Conservation (phyloP, 2,329 filamentous ascomycete genomes). For the Trichoderma sp. region DNA sequence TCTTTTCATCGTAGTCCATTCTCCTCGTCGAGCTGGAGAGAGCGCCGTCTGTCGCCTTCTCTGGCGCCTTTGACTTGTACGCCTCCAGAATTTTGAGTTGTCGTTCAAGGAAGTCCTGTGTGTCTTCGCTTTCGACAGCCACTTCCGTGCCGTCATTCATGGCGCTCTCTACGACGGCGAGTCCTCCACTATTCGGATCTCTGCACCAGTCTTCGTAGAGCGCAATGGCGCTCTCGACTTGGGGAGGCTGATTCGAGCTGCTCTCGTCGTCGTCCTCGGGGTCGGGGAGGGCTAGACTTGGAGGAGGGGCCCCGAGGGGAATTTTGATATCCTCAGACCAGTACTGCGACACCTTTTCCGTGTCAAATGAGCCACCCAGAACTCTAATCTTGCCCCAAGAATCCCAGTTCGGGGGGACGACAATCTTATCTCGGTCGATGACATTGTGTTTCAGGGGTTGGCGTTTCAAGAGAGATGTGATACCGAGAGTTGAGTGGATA, state of each 20-base stretch:
- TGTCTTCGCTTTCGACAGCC: constrained; percentile 50
- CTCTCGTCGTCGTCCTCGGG: constrained; percentile 23
- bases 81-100: constrained; percentile 75
- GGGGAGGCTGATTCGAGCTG: constrained; percentile 11
- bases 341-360: constrained; percentile 76
- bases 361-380: constrained; percentile 85
- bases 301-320: constrained; percentile 33
- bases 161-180: constrained; percentile 40
- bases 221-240: constrained; percentile 59
- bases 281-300: constrained; percentile 25
- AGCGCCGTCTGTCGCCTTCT: constrained; percentile 36
- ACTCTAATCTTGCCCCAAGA: constrained; percentile 97
- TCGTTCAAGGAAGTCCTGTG: constrained; percentile 71
- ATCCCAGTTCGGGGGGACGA: constrained; percentile 96
- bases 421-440: constrained; percentile 88
- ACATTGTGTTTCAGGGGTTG: constrained; percentile 83
- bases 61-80: constrained; percentile 53
- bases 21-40: constrained; percentile 26
- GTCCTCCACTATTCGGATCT: constrained; percentile 64
- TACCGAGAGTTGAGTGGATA: constrained; percentile 80
- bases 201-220: constrained; percentile 77
- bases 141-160: constrained; percentile 37
- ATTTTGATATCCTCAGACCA: constrained; percentile 83
- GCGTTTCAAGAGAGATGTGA: constrained; percentile 77
- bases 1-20: constrained; percentile 42